These are phyloP conservation scores for Candida berthetii DNA, from an alignment of 805 yeast species.

Conservation along the genomic window DNA sequence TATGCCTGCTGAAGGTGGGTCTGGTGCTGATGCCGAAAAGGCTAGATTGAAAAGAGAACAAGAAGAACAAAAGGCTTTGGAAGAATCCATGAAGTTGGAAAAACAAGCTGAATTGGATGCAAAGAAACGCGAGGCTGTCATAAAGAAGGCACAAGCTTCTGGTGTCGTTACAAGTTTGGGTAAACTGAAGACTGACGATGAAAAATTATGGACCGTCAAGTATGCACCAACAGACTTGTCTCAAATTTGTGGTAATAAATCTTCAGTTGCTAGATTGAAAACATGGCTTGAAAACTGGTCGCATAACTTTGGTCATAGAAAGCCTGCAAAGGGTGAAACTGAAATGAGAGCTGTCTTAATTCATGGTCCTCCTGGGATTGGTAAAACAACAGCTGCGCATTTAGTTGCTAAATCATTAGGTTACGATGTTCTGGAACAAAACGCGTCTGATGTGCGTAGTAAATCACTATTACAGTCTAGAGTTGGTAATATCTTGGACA, in stretches of 20 bases:
- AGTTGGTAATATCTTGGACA: conserved; percentile 66
- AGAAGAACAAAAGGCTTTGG: conserved; percentile 53
- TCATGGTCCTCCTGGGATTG: conserved; percentile 85
- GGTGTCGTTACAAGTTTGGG: conserved; percentile 13
- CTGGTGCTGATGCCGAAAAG: conserved; percentile 68
- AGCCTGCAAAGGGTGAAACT: conserved; percentile 55
- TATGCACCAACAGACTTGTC: conserved; percentile 76
- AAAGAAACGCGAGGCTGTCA: conserved; percentile 20
- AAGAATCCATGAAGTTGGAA: conserved; percentile 43
- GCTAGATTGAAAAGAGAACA: conserved; percentile 64
- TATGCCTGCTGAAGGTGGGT: conserved; percentile 93
- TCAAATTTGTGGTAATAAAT: conserved; percentile 90
- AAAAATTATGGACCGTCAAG: conserved; percentile 85
- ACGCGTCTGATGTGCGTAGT: conserved; percentile 87
- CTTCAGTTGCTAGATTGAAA: conserved; percentile 56
- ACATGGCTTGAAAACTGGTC: conserved; percentile 82
- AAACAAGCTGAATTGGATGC: conserved; percentile 35
- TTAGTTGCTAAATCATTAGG: conserved; percentile 64
- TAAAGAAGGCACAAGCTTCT: conserved; percentile 18
- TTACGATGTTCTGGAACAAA: conserved; percentile 68
- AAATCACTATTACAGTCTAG: conserved; percentile 66
- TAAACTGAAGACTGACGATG: conserved; percentile 36
- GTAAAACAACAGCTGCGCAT: conserved; percentile 81
- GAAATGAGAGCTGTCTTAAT: conserved; percentile 79
- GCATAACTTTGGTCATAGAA: conserved; percentile 45